Evolutionary conservation across 495 filamentous ascomycete genomes (phyloP).

Genomic region (Talaromyces nanjingensis): DNA sequence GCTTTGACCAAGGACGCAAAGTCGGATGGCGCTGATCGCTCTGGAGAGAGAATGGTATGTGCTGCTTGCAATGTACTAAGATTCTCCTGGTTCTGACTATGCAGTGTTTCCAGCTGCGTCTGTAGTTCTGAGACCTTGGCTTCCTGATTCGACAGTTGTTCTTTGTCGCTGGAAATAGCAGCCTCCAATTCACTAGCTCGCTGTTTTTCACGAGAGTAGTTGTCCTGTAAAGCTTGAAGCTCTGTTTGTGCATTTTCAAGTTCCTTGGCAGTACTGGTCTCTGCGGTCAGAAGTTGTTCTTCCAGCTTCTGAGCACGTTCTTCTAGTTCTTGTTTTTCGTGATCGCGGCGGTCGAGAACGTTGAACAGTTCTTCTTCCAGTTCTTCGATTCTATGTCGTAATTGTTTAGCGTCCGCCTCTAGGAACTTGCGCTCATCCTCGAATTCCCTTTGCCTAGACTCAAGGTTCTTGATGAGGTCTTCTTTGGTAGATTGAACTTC

Average conservation of each 20-base stretch:
- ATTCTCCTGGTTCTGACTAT: conserved; percentile 45
- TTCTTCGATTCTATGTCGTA: conserved; percentile 73
- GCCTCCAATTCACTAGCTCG: conserved; percentile 44
- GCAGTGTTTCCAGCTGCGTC: conserved; percentile 31
- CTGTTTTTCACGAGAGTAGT: conserved; percentile 48
- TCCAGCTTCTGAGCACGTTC: conserved; percentile 62
- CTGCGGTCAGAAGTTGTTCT: conserved; percentile 58
- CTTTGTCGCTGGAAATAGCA: conserved; percentile 44
- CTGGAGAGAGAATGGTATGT: conserved; percentile 54
- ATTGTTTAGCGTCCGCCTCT: conserved; percentile 66
- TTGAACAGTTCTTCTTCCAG: conserved; percentile 85
- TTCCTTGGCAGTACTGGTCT: conserved; percentile 50
- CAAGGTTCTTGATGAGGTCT: conserved; percentile 90
- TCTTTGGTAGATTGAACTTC: conserved; percentile 87
- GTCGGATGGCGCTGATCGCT: conserved; percentile 49
- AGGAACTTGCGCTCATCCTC: conserved; percentile 72
- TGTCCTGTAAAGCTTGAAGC: conserved; percentile 47
- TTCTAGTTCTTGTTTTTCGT: conserved; percentile 63
- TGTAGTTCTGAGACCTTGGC: conserved; percentile 45
- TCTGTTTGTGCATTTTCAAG: conserved; percentile 48
- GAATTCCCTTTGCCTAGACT: conserved; percentile 84
- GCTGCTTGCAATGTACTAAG: conserved; percentile 52
- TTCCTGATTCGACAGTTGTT: conserved; percentile 40
- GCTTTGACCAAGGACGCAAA: conserved; percentile 52
- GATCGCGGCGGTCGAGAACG: conserved; percentile 71